A percentile compares a stretch with the other conserved stretches of the same genome.
These are phyloP conservation scores for Funneliformis geosporum DNA, from an alignment of 192 early-diverging fungal species.

Conservation along the genomic window DNA sequence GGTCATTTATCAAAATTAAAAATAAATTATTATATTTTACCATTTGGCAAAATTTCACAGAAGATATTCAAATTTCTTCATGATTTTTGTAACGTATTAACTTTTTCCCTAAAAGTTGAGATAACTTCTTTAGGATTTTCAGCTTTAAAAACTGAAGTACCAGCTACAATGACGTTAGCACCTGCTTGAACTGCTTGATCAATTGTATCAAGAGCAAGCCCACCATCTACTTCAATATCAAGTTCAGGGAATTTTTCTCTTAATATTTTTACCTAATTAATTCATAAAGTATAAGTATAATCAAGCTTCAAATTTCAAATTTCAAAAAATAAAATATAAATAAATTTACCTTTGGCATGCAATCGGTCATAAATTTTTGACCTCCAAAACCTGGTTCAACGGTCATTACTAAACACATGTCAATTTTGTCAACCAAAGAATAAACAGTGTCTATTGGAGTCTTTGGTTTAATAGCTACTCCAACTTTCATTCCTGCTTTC, in stretches of 20 bases:
- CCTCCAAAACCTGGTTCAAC: slow-evolving; percentile 98
- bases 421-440: slow-evolving; percentile 61
- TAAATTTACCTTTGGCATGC: slow-evolving; percentile 76
- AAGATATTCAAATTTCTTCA: background rate
- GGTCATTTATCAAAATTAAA: too few relatives aligned
- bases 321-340: background rate
- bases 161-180: slow-evolving; percentile 98
- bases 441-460: slow-evolving; percentile 70
- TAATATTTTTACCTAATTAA: slow-evolving; percentile 56
- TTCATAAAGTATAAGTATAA: background rate
- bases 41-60: too few relatives aligned
- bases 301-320: background rate
- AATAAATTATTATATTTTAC: too few relatives aligned
- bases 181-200: slow-evolving; percentile 84
- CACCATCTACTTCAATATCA: slow-evolving; percentile 97
- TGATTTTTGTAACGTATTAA: slow-evolving; percentile 51
- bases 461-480: slow-evolving; percentile 88
- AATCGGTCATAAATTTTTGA: slow-evolving; percentile 88
- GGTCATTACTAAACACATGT: slow-evolving; percentile 95
- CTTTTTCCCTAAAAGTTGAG: slow-evolving; percentile 53
- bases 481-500: slow-evolving; percentile 85
- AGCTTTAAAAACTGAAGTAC: slow-evolving; percentile 87
- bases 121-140: slow-evolving; percentile 73
- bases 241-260: slow-evolving; percentile 78
- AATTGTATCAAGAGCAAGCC: slow-evolving; percentile 81